Conservation (phyloP, 305 asterid genomes). For the Fraxinus xanthoxyloides region DNA sequence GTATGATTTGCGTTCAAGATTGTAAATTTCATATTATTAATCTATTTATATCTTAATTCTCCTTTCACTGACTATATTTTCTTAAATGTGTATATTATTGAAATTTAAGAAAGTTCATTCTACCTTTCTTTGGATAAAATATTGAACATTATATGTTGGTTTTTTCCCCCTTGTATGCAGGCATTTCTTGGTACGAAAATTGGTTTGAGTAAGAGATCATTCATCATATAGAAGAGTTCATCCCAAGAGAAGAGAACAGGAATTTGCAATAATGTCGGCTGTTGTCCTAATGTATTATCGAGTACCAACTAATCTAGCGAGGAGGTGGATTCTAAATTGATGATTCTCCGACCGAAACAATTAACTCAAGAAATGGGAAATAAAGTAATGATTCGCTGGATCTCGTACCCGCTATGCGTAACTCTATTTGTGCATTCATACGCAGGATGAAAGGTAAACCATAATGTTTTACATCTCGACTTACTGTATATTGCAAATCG, state of each 20-base stretch:
- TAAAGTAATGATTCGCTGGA: neutral
- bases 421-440: too few relatives aligned
- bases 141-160: neutral
- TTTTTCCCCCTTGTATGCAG: constrained; percentile 5
- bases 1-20: neutral
- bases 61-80: neutral
- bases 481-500: neutral
- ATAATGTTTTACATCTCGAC: neutral
- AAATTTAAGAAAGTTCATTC: neutral
- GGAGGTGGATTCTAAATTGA: neutral
- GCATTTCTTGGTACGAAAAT: constrained; percentile 28
- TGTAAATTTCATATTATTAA: neutral
- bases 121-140: neutral
- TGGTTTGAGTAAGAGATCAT: constrained; percentile 2
- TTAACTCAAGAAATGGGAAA: neutral
- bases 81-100: neutral
- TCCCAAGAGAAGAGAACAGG: neutral
- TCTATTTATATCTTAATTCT: neutral
- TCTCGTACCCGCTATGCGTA: too few relatives aligned
- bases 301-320: neutral
- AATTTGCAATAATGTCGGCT: neutral
- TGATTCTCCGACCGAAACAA: constrained; percentile 1
- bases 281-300: neutral
- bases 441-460: too few relatives aligned
- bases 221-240: neutral